Evolutionary conservation across 2,329 filamentous ascomycete species (phyloP).

Genomic region (Penicillium thymicola): DNA sequence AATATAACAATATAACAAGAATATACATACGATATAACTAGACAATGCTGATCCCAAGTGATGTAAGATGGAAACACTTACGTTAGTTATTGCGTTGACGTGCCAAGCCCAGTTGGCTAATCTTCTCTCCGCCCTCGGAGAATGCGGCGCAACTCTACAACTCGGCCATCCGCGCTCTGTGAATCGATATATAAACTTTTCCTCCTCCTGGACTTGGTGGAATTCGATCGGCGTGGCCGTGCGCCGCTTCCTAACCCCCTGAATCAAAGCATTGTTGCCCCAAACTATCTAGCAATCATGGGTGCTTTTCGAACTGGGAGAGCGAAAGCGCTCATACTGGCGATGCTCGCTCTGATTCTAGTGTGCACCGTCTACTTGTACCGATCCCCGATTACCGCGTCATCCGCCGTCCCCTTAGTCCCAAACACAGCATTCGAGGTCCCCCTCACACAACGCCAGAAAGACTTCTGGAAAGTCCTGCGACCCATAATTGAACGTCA

Average conservation of each 20-base stretch:
- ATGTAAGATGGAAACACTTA: no score
- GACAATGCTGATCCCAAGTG: background rate
- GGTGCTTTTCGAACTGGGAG: slow-evolving; percentile 28
- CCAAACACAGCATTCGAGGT: slow-evolving; percentile 35
- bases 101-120: slow-evolving; percentile 7
- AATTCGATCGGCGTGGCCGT: slow-evolving; percentile 19
- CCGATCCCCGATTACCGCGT: slow-evolving; percentile 32
- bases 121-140: slow-evolving; percentile 5
- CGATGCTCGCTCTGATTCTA: slow-evolving; percentile 28
- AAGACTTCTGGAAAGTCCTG: slow-evolving; percentile 37
- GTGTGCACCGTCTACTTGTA: slow-evolving; percentile 38
- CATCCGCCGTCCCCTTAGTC: slow-evolving; percentile 28
- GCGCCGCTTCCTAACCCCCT: slow-evolving; percentile 17
- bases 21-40: no score
- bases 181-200: background rate
- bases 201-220: background rate
- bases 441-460: slow-evolving; percentile 35
- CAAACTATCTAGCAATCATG: slow-evolving; percentile 16
- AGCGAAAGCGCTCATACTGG: slow-evolving; percentile 30
- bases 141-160: background rate
- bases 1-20: no score
- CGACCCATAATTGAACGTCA: slow-evolving; percentile 35
- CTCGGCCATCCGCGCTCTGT: background rate
- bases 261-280: slow-evolving; percentile 1
- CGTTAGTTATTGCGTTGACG: background rate